These are phyloP conservation scores for Rozella allomycis DNA, from an alignment of 371 early-diverging fungal genomes.

Conservation along the genomic window DNA sequence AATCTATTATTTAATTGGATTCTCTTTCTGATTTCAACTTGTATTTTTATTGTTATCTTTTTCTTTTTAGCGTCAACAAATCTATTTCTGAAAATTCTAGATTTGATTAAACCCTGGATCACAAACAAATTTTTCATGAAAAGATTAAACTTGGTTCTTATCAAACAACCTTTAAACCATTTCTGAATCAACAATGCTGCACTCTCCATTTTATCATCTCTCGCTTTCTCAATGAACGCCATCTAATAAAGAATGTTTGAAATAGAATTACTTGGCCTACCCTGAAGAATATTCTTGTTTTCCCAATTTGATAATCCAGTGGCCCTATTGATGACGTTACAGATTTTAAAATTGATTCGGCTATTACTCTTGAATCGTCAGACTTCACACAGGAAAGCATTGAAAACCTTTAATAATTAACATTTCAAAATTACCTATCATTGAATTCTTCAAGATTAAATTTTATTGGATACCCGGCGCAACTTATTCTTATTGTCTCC, in stretches of 20 bases:
- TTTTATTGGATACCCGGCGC: conserved; percentile 93
- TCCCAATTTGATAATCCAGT: conserved; percentile 79
- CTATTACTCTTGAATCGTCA: conserved; percentile 19
- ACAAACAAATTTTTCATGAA: not conserved
- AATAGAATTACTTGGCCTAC: conserved; percentile 16
- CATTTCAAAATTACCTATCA: conserved; percentile 48
- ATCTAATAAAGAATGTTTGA: too few species aligned
- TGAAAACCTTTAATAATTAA: conserved; percentile 42
- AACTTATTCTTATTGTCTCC: conserved; percentile 96
- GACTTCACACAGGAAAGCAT: conserved; percentile 26
- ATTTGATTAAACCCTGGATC: not conserved
- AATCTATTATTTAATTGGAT: not conserved
- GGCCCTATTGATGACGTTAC: conserved; percentile 44
- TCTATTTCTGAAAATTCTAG: not conserved
- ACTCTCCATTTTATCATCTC: conserved; percentile 3
- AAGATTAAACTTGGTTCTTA: not conserved
- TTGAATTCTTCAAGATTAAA: conserved; percentile 80
- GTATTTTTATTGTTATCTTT: conserved; percentile 47
- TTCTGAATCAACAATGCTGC: conserved; percentile 1
- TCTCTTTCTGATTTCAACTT: conserved; percentile 15
- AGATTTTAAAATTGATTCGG: conserved; percentile 27
- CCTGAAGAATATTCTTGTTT: conserved; percentile 87
- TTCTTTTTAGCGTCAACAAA: too few species aligned
- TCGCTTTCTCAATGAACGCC: conserved; percentile 16
- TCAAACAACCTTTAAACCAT: not conserved